These are phyloP conservation scores for Aristolochia fimbriata DNA, from an alignment of 164 flowering plant species.

Conservation along the genomic window DNA sequence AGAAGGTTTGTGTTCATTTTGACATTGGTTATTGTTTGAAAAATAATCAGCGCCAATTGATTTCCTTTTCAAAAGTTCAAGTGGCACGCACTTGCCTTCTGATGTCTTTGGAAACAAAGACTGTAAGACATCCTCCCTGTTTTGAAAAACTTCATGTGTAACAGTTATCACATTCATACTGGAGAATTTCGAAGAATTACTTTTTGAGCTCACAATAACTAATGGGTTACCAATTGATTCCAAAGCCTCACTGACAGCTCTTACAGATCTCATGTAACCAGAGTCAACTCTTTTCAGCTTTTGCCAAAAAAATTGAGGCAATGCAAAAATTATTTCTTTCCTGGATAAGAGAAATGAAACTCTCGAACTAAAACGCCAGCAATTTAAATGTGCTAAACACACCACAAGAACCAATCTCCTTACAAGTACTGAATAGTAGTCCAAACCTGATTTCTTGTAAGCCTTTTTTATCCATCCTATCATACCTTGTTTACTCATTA, in stretches of 20 bases:
- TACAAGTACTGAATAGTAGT: constrained; percentile 12
- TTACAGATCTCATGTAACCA: background rate
- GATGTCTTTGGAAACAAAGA: constrained; percentile 29
- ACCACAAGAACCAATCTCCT: constrained; percentile 34
- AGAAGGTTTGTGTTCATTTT: too few species aligned
- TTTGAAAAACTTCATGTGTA: constrained; percentile 14
- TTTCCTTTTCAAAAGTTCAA: background rate
- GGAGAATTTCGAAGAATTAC: background rate
- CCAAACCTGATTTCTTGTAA: background rate
- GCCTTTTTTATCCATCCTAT: constrained; percentile 34
- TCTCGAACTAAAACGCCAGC: constrained; percentile 8
- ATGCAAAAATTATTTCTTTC: constrained; percentile 12
- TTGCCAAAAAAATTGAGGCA: constrained; percentile 34
- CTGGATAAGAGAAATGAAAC: constrained; percentile 14
- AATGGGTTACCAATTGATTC: constrained; percentile 42
- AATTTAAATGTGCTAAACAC: constrained; percentile 31
- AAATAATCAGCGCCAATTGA: background rate
- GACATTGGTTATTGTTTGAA: background rate
- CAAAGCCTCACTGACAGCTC: constrained; percentile 40
- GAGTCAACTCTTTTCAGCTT: constrained; percentile 9
- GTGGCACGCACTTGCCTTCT: background rate
- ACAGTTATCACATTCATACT: constrained; percentile 24
- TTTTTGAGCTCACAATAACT: constrained; percentile 24
- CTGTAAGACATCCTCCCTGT: constrained; percentile 31
- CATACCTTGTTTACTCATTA: constrained; percentile 15